These are phyloP conservation scores for Aspergillus ustus DNA, from an alignment of 2,329 filamentous ascomycete genomes.

Conservation along the genomic window DNA sequence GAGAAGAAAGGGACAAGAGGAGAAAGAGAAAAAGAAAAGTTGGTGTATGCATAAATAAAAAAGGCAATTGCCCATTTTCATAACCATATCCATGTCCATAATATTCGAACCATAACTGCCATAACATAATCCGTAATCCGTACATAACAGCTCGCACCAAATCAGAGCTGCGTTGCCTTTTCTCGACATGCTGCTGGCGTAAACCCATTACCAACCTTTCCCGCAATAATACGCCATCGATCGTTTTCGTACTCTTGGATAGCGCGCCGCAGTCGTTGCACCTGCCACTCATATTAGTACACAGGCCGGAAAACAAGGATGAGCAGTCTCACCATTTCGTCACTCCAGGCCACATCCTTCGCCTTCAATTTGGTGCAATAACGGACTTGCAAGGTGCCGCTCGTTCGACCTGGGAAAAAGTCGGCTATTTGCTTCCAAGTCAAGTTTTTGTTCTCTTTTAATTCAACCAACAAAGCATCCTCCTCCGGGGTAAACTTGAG, in stretches of 20 bases:
- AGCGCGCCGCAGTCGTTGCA: constrained; percentile 44
- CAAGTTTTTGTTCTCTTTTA: constrained; percentile 92
- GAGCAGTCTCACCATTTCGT: constrained; percentile 72
- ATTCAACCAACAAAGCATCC: constrained; percentile 81
- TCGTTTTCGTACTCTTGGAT: constrained; percentile 59
- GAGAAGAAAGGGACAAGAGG: not conserved
- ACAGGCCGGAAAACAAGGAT: not conserved
- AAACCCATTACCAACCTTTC: constrained; percentile 88
- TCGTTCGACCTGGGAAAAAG: constrained; percentile 90
- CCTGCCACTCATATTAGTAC: constrained; percentile 31
- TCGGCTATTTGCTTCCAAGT: constrained; percentile 98
- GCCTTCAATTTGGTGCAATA: constrained; percentile 96
- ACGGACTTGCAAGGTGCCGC: constrained; percentile 87
- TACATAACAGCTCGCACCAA: constrained; percentile 7
- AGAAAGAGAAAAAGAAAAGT: not conserved
- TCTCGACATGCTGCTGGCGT: constrained; percentile 86
- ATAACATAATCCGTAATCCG: constrained; percentile 15
- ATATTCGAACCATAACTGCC: constrained; percentile 13
- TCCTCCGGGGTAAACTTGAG: constrained; percentile 94
- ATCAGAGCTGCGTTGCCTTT: constrained; percentile 60
- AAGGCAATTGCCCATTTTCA: not conserved
- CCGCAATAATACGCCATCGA: constrained; percentile 89
- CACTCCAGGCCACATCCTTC: constrained; percentile 90
- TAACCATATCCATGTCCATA: constrained; percentile 7
- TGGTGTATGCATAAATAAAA: not conserved